Evolutionary conservation across 202 grass and related monocot genomes (phyloP).

Genomic region (Carex sylvatica): DNA sequence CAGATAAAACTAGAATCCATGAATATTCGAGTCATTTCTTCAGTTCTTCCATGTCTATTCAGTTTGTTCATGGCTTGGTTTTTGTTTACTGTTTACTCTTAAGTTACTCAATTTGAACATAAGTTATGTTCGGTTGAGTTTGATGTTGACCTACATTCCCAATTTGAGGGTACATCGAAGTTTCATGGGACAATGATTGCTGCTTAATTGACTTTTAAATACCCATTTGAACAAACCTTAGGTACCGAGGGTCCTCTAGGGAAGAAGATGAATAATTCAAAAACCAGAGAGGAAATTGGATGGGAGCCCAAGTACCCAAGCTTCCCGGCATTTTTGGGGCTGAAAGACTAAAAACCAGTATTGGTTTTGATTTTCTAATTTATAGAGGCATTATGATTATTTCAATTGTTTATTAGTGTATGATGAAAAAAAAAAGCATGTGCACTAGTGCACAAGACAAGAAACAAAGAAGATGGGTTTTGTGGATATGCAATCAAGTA

Average conservation of each 20-base stretch:
- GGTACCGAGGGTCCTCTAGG: slow-evolving; percentile 70
- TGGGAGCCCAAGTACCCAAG: slow-evolving; percentile 73
- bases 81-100: not conserved
- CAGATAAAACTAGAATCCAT: not conserved
- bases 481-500: not conserved
- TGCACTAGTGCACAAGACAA: not conserved
- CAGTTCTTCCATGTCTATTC: not conserved
- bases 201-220: not conserved
- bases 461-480: not conserved
- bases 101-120: not conserved
- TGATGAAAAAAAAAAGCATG: not conserved
- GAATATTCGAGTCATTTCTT: not conserved
- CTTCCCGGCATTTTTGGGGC: slow-evolving; percentile 60
- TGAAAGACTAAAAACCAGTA: slow-evolving; percentile 31
- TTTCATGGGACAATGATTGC: not conserved
- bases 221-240: slow-evolving; percentile 19
- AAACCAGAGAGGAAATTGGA: slow-evolving; percentile 65
- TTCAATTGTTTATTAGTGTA: not conserved
- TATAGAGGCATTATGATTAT: not conserved
- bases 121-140: not conserved
- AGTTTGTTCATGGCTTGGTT: no score
- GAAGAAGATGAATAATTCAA: slow-evolving; percentile 82
- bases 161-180: not conserved
- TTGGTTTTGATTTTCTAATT: not conserved
- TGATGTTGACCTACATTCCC: not conserved